Evolutionary conservation across 495 filamentous ascomycete genomes (phyloP), one percentile per base, ranked within the genome.

Genomic region (Neurospora hispaniola): DNA sequence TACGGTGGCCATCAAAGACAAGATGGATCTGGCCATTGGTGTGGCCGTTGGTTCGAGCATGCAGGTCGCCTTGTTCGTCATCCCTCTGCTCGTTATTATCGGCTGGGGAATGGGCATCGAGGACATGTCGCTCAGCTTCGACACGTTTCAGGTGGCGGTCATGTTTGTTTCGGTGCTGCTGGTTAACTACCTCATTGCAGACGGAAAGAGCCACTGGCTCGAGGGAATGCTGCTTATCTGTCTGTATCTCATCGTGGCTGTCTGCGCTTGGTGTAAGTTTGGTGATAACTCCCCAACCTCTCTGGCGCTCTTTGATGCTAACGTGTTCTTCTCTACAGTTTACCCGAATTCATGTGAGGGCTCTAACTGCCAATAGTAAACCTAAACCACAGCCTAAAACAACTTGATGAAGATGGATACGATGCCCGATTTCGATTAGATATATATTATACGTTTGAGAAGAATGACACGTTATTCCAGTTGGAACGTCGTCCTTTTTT

Each of bases 11-110:
- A 85, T 89, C 79, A 96, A 96, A 85, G 93, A 95, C 80, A 96
- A 96, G 80, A 96, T 96, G 93, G 93, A 96, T 78, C 82, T 95
- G 20, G 89, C 92, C 12, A 94, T 95, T 73, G 92, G 93, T 38
- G 93, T 96, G 14, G 92, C 92, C 7, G 89, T 96, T 14, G 93
- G 93, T 70, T 93, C 90, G 38, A 91, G 89, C 74, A 94, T 96
- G 91, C 93, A 96, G 84, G 92, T 96, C 81, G 90, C 93, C 0
- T 82, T 96, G 31, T 85, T 95, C 74, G 86, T 95, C 62, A 88
- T 96, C 74, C 93, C 93, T 0, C 81, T 96, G 66, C 85, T 91
- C 73, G 88, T 95, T 23, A 87, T 96, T 39, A 87, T 96, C 71
- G 93, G 93, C 14, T 96, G 93, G 93, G 89, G 89, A 48, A 88